Percentiles rank a stretch among this genome's conserved stretches.
Conservation (phyloP, 306 rosid genomes). For the Vigna angularis region DNA sequence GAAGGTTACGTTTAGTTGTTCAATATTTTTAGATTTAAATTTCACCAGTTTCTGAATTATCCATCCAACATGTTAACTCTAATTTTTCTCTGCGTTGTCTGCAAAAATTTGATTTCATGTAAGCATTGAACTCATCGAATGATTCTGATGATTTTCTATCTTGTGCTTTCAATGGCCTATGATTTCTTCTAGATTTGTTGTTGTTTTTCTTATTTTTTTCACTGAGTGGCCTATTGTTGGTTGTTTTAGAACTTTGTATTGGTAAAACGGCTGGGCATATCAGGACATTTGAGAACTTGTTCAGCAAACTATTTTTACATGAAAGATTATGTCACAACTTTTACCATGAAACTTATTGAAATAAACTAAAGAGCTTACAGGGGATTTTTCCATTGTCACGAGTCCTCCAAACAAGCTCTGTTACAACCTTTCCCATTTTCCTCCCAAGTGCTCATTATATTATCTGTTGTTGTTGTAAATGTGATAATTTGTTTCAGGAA, state of each 20-base stretch:
- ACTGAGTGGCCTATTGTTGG: neutral
- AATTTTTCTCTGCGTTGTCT: conserved; percentile 31
- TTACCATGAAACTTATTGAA: neutral
- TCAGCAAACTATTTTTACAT: neutral
- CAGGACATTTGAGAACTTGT: neutral
- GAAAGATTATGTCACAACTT: neutral
- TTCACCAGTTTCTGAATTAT: neutral
- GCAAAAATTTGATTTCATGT: neutral
- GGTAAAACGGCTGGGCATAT: neutral
- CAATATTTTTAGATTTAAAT: conserved; percentile 10
- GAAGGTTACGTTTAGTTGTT: conserved; percentile 59
- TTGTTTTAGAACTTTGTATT: conserved; percentile 4
- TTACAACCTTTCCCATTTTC: neutral
- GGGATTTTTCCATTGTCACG: neutral
- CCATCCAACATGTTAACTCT: conserved; percentile 14
- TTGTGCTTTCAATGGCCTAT: conserved; percentile 21
- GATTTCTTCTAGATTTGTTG: conserved; percentile 20
- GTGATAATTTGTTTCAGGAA: conserved; percentile 64
- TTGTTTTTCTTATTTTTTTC: conserved; percentile 13
- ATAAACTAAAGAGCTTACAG: neutral
- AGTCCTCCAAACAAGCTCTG: conserved; percentile 7
- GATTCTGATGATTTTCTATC: conserved; percentile 16
- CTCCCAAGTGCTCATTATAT: conserved; percentile 22
- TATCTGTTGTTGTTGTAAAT: conserved; percentile 29
- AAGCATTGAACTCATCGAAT: neutral